Percentiles rank a stretch among this genome's conserved stretches.
Evolutionary conservation across 2,329 filamentous ascomycete genomes (phyloP).

Genomic region (Xylariaceae sp.): DNA sequence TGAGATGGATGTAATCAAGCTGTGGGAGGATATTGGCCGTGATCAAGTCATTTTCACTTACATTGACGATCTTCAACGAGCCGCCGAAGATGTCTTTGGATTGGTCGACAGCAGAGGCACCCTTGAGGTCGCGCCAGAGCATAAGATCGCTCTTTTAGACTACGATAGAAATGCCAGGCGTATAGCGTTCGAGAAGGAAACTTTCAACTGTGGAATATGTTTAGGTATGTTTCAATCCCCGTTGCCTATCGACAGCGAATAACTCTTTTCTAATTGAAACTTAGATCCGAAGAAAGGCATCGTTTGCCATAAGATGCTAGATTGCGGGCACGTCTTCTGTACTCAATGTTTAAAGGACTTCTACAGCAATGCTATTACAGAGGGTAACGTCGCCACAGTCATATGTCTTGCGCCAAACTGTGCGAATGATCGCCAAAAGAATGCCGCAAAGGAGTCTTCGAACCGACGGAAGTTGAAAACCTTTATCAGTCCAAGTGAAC

Average conservation of each 20-base stretch:
- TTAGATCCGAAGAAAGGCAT: slow-evolving; percentile 83
- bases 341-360: slow-evolving; percentile 81
- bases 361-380: slow-evolving; percentile 80
- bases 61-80: slow-evolving; percentile 59
- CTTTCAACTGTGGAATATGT: slow-evolving; percentile 84
- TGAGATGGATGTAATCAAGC: slow-evolving; percentile 44
- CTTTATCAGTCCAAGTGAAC: slow-evolving; percentile 74
- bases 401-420: slow-evolving; percentile 79
- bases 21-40: slow-evolving; percentile 61
- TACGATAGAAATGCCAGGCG: slow-evolving; percentile 72
- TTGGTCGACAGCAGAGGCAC: slow-evolving; percentile 46
- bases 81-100: slow-evolving; percentile 57
- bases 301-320: slow-evolving; percentile 73
- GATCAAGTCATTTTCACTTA: slow-evolving; percentile 59
- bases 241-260: neutral
- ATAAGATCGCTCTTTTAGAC: slow-evolving; percentile 70
- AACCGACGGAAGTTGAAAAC: slow-evolving; percentile 60
- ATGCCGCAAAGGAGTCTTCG: slow-evolving; percentile 29
- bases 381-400: slow-evolving; percentile 75
- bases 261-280: slow-evolving; percentile 20
- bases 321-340: slow-evolving; percentile 91
- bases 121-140: slow-evolving; percentile 50
- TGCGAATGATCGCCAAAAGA: slow-evolving; percentile 54
- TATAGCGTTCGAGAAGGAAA: slow-evolving; percentile 73
- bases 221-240: slow-evolving; percentile 47